Percentiles rank a stretch among this genome's conserved stretches.
Conservation (phyloP, 306 rosid species). For the Lathyrus sativus region DNA sequence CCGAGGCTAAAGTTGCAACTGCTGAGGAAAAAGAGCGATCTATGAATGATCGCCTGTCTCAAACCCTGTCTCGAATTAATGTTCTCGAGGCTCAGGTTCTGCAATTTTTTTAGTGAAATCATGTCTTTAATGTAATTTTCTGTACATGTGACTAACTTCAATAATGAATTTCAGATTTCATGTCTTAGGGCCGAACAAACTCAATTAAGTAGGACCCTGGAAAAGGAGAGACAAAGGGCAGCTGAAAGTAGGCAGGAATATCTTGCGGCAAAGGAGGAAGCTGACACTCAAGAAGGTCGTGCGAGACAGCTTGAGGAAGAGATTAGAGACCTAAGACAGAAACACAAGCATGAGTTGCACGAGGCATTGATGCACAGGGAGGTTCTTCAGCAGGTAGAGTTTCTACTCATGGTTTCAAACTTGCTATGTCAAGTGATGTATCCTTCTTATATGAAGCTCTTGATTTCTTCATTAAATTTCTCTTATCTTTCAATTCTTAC, state of each 20-base stretch:
- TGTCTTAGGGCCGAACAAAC: slow-evolving; percentile 96
- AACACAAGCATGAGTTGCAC: slow-evolving; percentile 91
- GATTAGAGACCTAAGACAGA: slow-evolving; percentile 71
- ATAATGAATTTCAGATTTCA: slow-evolving; percentile 73
- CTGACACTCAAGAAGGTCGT: slow-evolving; percentile 95
- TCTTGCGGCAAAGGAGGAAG: slow-evolving; percentile 97
- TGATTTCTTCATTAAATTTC: slow-evolving; percentile 18
- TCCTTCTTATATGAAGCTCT: slow-evolving; percentile 30
- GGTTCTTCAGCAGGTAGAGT: slow-evolving; percentile 85
- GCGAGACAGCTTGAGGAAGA: slow-evolving; percentile 89
- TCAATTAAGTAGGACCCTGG: slow-evolving; percentile 89
- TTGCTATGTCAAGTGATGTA: slow-evolving; percentile 10
- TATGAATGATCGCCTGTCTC: slow-evolving; percentile 88
- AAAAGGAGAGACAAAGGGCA: slow-evolving; percentile 97
- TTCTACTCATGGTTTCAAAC: slow-evolving; percentile 33
- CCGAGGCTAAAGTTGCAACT: slow-evolving; percentile 90
- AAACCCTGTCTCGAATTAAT: slow-evolving; percentile 91
- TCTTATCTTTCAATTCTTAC: slow-evolving; percentile 23
- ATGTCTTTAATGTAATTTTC: slow-evolving; percentile 25
- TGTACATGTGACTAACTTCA: slow-evolving; percentile 34
- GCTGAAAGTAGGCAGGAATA: slow-evolving; percentile 98
- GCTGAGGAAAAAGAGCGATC: slow-evolving; percentile 97
- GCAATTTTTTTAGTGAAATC: slow-evolving; percentile 39
- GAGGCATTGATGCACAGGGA: slow-evolving; percentile 83
- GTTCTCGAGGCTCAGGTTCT: slow-evolving; percentile 99